A percentile compares a stretch with the other conserved stretches of the same genome.
These are phyloP conservation scores for Coemansia sp. DNA, from an alignment of 192 early-diverging fungal species.

Conservation along the genomic window DNA sequence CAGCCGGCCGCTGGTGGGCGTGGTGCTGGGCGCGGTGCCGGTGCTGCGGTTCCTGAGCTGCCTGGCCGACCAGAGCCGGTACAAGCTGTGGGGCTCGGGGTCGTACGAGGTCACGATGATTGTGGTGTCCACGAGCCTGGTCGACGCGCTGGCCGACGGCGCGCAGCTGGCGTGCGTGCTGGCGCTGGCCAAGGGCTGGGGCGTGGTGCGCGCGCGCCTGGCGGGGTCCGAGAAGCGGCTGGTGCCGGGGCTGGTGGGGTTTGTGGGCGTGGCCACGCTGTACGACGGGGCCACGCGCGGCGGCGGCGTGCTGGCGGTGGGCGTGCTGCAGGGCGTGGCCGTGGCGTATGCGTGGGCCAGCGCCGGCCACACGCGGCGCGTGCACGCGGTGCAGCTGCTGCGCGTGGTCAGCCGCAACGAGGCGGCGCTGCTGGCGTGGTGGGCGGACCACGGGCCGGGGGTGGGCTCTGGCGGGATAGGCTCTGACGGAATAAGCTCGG, in stretches of 20 bases:
- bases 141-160: slow-evolving; percentile 39
- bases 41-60: slow-evolving; percentile 36
- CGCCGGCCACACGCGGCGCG: slow-evolving; percentile 25
- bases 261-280: slow-evolving; percentile 27
- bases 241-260: slow-evolving; percentile 34
- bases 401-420: slow-evolving; percentile 39
- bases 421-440: slow-evolving; percentile 24
- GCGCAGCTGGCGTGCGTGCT: slow-evolving; percentile 26
- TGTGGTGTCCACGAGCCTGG: slow-evolving; percentile 39
- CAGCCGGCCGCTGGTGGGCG: slow-evolving; percentile 4
- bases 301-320: slow-evolving; percentile 39
- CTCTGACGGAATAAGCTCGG: no score
- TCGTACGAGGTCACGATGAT: slow-evolving; percentile 44
- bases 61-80: slow-evolving; percentile 42
- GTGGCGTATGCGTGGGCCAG: slow-evolving; percentile 29
- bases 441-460: not conserved
- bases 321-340: slow-evolving; percentile 22
- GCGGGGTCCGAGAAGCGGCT: slow-evolving; percentile 39
- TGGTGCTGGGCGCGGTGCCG: slow-evolving; percentile 26
- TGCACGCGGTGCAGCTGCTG: slow-evolving; percentile 32
- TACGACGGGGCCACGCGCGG: slow-evolving; percentile 44
- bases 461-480: no score
- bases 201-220: slow-evolving; percentile 35
- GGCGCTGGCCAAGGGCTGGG: slow-evolving; percentile 46
- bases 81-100: slow-evolving; percentile 22